Conservation (phyloP, 2,329 filamentous ascomycete genomes). For the Tolypocladium endophyticum region DNA sequence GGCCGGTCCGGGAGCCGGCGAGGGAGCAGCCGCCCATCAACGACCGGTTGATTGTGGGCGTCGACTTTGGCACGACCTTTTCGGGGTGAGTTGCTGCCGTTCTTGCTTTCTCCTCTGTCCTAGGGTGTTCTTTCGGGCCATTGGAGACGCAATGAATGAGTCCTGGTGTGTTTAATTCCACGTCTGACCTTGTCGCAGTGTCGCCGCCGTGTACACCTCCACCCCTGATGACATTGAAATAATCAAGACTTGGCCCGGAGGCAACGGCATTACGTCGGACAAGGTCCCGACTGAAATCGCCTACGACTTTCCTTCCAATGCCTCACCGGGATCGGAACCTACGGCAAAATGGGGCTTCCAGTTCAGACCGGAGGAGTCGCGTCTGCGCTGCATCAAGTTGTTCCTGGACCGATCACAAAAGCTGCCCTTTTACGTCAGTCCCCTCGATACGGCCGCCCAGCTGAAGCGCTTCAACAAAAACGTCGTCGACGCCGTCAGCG, state of each 20-base stretch:
- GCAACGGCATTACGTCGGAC: conserved; percentile 78
- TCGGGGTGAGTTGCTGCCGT: conserved; percentile 47
- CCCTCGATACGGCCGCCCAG: conserved; percentile 65
- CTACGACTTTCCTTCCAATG: conserved; percentile 32
- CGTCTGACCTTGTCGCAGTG: conserved; percentile 19
- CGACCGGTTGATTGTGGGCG: conserved; percentile 64
- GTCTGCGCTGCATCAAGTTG: conserved; percentile 73
- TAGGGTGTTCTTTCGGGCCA: too few species aligned
- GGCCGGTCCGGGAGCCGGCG: conserved; percentile 45
- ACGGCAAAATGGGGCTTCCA: conserved; percentile 71
- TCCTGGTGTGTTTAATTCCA: neutral
- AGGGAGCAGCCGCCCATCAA: conserved; percentile 39
- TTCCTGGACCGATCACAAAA: conserved; percentile 75
- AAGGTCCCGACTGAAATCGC: conserved; percentile 77
- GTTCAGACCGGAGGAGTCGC: conserved; percentile 65
- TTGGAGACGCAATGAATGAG: neutral
- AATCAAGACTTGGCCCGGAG: conserved; percentile 76
- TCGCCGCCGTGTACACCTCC: conserved; percentile 63
- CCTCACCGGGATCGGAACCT: conserved; percentile 27
- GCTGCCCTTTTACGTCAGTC: conserved; percentile 70
- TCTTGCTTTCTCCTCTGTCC: neutral
- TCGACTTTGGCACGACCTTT: conserved; percentile 80
- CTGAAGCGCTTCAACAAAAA: conserved; percentile 66
- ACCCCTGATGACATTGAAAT: conserved; percentile 74
- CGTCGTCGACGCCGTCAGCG: conserved; percentile 67